These are phyloP conservation scores for Exophiala aquamarina DNA, from an alignment of 2,329 filamentous ascomycete genomes.

Conservation along the genomic window DNA sequence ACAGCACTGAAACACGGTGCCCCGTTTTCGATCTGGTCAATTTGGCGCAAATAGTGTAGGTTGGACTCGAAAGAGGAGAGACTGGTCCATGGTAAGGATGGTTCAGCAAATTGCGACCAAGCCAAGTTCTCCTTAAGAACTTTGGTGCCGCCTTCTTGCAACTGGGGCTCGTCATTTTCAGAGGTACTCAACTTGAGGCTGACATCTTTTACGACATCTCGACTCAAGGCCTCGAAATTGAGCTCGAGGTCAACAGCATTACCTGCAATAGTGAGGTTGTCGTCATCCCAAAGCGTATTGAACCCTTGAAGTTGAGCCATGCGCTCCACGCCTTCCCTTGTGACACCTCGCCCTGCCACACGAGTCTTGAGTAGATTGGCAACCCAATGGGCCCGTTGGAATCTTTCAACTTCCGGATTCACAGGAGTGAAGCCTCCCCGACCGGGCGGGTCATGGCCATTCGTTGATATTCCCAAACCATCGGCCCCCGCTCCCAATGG, in stretches of 20 bases:
- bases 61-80: slow-evolving; percentile 43
- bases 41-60: slow-evolving; percentile 40
- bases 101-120: slow-evolving; percentile 34
- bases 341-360: slow-evolving; percentile 44
- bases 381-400: slow-evolving; percentile 42
- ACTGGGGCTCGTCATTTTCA: slow-evolving; percentile 38
- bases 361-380: slow-evolving; percentile 40
- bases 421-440: slow-evolving; percentile 38
- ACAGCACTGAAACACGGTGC: slow-evolving; percentile 48
- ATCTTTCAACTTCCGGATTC: slow-evolving; percentile 43
- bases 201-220: slow-evolving; percentile 43
- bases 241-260: slow-evolving; percentile 48
- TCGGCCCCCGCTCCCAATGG: slow-evolving; percentile 22
- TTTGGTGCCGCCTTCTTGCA: slow-evolving; percentile 42
- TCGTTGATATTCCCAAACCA: slow-evolving; percentile 41
- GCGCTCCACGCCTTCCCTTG: slow-evolving; percentile 44
- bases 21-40: slow-evolving; percentile 42
- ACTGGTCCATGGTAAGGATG: slow-evolving; percentile 29
- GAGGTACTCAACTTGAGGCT: slow-evolving; percentile 44
- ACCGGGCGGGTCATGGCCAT: slow-evolving; percentile 41
- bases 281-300: slow-evolving; percentile 48
- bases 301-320: slow-evolving; percentile 45
- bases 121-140: slow-evolving; percentile 43
- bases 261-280: slow-evolving; percentile 46
- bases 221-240: slow-evolving; percentile 39